Base-by-base conservation (phyloP, 352 stramenopile genomes). In the Phytopythium mirpurense region DNA sequence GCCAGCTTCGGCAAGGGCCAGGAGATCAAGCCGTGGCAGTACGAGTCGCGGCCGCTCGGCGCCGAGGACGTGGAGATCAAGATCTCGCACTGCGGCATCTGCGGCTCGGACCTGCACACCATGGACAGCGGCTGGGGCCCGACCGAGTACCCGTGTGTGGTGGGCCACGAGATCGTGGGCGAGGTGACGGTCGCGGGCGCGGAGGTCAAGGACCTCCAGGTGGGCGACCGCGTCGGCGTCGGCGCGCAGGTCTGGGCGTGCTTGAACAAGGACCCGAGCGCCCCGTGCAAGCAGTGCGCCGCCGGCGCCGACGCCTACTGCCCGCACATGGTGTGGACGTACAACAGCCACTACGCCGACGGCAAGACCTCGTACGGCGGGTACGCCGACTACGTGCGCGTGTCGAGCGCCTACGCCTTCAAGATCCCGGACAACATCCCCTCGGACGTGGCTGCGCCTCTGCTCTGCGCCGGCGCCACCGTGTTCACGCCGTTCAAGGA, bases 381-480 rank as follows among this genome's bases (percentile, higher is more conserved):
- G 27, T 96, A 96, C 62, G 68, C 67, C n/a, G 65, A 87, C 23
- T 75, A 68, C 51, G 72, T 95, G 36, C 82, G 84, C 29, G 62
- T 90, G 4, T 34, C 70, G 38, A 54, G 73, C 42, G 46, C 71
- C 27, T 94, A 81, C 61, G 73, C 79, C 9, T 76, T 96, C 50
- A 56, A 61, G 54, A 84, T 96, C 72, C 86, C 86, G 0, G 76
- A 90, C 2, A 72, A 55, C 47, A 70, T 96, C 31, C 57, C 67
- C 15, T 74, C 83, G 21, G 67, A 72, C 21, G 67, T 53, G 18
- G 78, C 75, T 1, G 83, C 78, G 3, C 75, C 82, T 26, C 56
- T 96, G 37, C 56, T 96, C 47, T 96, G 88, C 63, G 86, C 84
- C n/a, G 87, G 86, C 32, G 82, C 84, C 51, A 96, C 87, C 0